phyloP scores from a whole-genome alignment of 805 yeast species.

The Nakazawaea ernobii region DNA sequence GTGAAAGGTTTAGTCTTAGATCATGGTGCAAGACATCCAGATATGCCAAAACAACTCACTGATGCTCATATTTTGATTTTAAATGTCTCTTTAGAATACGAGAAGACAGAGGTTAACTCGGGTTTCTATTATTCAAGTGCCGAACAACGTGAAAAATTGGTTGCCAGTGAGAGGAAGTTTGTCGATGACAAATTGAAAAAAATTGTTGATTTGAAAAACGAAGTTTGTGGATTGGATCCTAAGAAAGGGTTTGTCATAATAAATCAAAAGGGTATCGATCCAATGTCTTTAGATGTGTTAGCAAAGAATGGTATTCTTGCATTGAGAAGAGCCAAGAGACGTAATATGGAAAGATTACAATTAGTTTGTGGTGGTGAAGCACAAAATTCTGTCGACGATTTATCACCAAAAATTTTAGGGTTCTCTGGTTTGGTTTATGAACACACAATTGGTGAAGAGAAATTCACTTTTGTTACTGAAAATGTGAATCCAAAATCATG shows the following conservation, averaged over 20 bases:
- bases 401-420: constrained; percentile 75
- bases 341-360: constrained; percentile 98
- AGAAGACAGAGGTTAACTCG: constrained; percentile 95
- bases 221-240: constrained; percentile 74
- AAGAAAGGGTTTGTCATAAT: constrained; percentile 84
- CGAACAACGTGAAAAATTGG: constrained; percentile 92
- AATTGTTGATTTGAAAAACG: constrained; percentile 88
- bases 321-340: constrained; percentile 94
- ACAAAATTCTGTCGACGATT: constrained; percentile 93
- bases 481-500: constrained; percentile 85
- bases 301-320: constrained; percentile 94
- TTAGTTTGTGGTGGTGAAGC: constrained; percentile 96
- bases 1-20: constrained; percentile 89
- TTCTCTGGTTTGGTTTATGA: constrained; percentile 88
- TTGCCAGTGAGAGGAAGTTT: constrained; percentile 86
- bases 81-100: constrained; percentile 93
- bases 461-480: constrained; percentile 93
- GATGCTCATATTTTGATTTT: constrained; percentile 83
- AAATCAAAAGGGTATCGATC: constrained; percentile 98
- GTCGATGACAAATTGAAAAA: constrained; percentile 90
- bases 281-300: constrained; percentile 90
- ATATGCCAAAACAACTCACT: constrained; percentile 86
- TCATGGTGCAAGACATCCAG: constrained; percentile 99
- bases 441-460: constrained; percentile 93
- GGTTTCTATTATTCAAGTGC: constrained; percentile 93